Evolutionary conservation across 1,284 basidiomycete species (phyloP), one percentile per base, ranked within the genome.

Genomic region (Cerioporus squamosus): DNA sequence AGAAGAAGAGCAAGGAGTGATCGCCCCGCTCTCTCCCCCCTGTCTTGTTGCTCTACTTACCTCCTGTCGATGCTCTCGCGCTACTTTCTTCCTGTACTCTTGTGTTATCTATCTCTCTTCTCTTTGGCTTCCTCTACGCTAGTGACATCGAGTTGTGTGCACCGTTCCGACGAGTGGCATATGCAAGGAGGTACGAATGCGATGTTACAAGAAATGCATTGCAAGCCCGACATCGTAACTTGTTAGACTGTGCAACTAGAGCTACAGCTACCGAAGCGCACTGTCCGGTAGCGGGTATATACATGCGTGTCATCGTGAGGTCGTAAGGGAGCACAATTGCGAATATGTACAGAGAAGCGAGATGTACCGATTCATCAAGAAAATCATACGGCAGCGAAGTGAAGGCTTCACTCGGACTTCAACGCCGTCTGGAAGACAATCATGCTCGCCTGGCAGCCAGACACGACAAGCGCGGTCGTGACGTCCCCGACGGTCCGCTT

Each of bases 401-500:
- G 26, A 26, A 24, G 15, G 15, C 26, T 17, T 59, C 40, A 63
- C 40, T 64, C 56, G 12, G 51, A 29, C 12, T 53, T 44, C 17
- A 63, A 55, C 9, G 80, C 82, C 42, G 88, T 85, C 75, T 94
- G 91, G 51, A 93, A 71, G 7, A 93, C 88, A 49, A 93, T 77
- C 58, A 91, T 73, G 45, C 86, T 90, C 7, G 84, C 81, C 42
- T 81, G 81, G 53, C 79, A 77, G 2, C 86, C 82, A 1, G 82
- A 78, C 7, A 88, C 79, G 15, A 93, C 83, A 69, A 93, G 82
- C 26, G 86, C 86, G 18, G 87, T 84, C 12, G 86, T 89, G n/a
- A 90, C 84, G 71, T 94, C 91, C 3, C 93, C 93, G 44, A 94
- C 79, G 5, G 92, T 93, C 81, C 91, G 91, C 70, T 83, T 80